Conservation (phyloP, 1,284 basidiomycete genomes). For the Pseudozyma pruni region DNA sequence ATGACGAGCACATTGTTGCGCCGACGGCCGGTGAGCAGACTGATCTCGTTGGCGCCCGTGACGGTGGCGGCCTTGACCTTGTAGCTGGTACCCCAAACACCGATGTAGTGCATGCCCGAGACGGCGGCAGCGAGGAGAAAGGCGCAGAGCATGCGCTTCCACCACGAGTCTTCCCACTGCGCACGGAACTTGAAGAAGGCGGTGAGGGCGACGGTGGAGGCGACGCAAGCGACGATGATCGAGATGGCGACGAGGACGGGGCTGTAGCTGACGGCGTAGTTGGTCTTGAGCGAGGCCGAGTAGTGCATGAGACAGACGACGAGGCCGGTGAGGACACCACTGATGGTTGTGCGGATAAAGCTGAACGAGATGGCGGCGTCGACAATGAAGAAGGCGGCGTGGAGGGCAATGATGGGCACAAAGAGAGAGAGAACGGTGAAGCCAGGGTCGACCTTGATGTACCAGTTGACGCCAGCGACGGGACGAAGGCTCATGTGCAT, state of each 20-base stretch:
- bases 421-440: constrained; percentile 71
- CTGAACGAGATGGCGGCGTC: constrained; percentile 69
- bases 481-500: constrained; percentile 70
- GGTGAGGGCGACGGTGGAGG: constrained; percentile 70
- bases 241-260: constrained; percentile 70
- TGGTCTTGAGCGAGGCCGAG: constrained; percentile 69
- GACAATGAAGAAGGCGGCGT: constrained; percentile 70
- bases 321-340: constrained; percentile 81
- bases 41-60: constrained; percentile 25
- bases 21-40: constrained; percentile 50
- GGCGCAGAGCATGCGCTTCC: constrained; percentile 70
- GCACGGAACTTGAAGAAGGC: constrained; percentile 71
- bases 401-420: constrained; percentile 70
- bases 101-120: constrained; percentile 72
- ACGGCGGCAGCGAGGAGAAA: constrained; percentile 70
- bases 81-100: constrained; percentile 70
- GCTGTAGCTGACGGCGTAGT: constrained; percentile 64
- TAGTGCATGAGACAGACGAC: constrained; percentile 75
- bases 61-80: constrained; percentile 51
- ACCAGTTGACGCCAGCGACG: constrained; percentile 68
- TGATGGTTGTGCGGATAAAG: constrained; percentile 68
- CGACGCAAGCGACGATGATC: constrained; percentile 70
- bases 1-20: constrained; percentile 69
- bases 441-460: constrained; percentile 68
- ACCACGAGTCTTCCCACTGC: constrained; percentile 71